Evolutionary conservation across 2,329 filamentous ascomycete genomes (phyloP).

Genomic region (Capronia americana): DNA sequence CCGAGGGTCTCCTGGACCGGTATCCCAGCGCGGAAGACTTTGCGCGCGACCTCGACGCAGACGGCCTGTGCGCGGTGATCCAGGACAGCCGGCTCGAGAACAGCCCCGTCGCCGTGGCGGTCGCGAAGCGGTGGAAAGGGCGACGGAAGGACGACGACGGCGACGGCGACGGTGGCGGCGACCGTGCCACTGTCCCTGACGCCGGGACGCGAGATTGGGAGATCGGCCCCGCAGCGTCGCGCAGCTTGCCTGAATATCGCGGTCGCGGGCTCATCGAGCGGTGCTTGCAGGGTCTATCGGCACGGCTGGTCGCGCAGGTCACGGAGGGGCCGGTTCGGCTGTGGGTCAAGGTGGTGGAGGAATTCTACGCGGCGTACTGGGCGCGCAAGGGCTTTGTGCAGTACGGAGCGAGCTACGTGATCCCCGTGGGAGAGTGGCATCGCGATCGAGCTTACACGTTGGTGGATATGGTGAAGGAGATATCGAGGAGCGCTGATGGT

Average conservation of each 20-base stretch:
- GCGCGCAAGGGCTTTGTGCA: constrained; percentile 18
- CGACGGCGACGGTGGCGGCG: too few relatives aligned
- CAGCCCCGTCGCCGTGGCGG: constrained; percentile 12
- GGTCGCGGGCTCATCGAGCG: constrained; percentile 14
- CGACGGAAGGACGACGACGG: constrained; percentile 13
- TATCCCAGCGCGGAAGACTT: constrained; percentile 19
- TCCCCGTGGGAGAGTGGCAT: constrained; percentile 18
- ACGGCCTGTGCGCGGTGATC: constrained; percentile 14
- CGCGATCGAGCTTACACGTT: constrained; percentile 18
- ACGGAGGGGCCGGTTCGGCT: constrained; percentile 13
- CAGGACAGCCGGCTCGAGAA: constrained; percentile 14
- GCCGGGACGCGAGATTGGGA: constrained; percentile 15
- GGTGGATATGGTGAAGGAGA: constrained; percentile 19
- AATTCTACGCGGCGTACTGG: constrained; percentile 15
- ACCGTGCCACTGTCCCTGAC: constrained; percentile 5
- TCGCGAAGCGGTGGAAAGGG: constrained; percentile 16
- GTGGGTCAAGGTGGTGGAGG: constrained; percentile 19
- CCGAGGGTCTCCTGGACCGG: constrained; percentile 16
- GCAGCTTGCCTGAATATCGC: constrained; percentile 16
- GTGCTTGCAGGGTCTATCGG: constrained; percentile 17
- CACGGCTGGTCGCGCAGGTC: constrained; percentile 11
- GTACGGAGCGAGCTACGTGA: constrained; percentile 12
- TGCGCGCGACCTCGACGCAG: constrained; percentile 10
- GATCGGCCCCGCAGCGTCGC: constrained; percentile 16
- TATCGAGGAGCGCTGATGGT: constrained; percentile 12